These are phyloP conservation scores for Nematodospora valgi DNA, from an alignment of 805 yeast species.

Conservation along the genomic window DNA sequence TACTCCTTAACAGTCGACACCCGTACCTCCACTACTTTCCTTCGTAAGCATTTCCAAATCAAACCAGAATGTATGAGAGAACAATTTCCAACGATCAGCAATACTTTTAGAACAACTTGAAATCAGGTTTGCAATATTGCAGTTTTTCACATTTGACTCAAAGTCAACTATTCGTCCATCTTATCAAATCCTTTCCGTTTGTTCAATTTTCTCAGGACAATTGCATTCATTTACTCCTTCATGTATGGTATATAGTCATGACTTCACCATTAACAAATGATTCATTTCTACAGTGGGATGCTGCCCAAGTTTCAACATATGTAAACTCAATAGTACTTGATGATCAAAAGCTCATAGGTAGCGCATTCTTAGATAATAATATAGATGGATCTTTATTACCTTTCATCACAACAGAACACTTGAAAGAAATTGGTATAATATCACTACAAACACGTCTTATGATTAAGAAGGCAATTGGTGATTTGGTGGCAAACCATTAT, in stretches of 20 bases:
- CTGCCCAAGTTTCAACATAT: conserved; percentile 41
- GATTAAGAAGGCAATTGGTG: conserved; percentile 58
- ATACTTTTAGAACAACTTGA: too few relatives aligned
- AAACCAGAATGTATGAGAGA: too few relatives aligned
- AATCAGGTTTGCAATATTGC: too few relatives aligned
- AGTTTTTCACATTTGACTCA: too few relatives aligned
- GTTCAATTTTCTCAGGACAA: too few relatives aligned
- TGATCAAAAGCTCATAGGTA: conserved; percentile 19
- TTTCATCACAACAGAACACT: conserved; percentile 64
- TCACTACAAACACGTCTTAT: conserved; percentile 53
- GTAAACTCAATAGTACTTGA: conserved; percentile 22
- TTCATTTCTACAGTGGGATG: conserved; percentile 41
- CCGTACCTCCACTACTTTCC: background rate
- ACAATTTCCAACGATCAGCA: too few relatives aligned
- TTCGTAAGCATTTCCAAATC: background rate
- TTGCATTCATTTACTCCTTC: too few relatives aligned
- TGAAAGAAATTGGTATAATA: conserved; percentile 66
- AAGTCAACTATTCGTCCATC: too few relatives aligned
- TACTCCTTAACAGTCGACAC: too few relatives aligned
- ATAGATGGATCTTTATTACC: conserved; percentile 73
- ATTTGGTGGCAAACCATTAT: conserved; percentile 41
- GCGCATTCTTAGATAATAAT: conserved; percentile 50
- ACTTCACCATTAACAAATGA: conserved; percentile 20
- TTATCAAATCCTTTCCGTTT: too few relatives aligned
- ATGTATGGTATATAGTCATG: too few relatives aligned